Conservation (phyloP, 805 yeast species). For the Wickerhamomyces tratensis region DNA sequence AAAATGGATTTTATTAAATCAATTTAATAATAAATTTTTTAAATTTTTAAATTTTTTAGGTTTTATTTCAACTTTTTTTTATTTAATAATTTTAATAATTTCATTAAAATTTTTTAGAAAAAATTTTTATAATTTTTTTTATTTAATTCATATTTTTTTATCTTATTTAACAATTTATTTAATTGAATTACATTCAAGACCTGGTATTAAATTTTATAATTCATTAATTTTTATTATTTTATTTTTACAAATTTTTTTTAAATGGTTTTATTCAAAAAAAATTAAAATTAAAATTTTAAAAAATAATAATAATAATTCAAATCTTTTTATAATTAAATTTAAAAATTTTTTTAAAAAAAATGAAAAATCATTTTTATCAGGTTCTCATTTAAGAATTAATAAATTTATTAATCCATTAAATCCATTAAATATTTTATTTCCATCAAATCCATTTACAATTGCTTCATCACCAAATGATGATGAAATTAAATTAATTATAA, state of each 20-base stretch:
- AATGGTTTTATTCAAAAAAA: constrained; percentile 17
- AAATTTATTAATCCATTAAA: constrained; percentile 19
- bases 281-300: constrained; percentile 5
- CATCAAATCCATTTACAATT: constrained; percentile 64
- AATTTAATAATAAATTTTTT: constrained; percentile 24
- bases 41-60: constrained; percentile 42
- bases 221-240: constrained; percentile 21
- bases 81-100: constrained; percentile 28
- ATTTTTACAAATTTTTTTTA: constrained; percentile 25
- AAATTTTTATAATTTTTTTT: constrained; percentile 41
- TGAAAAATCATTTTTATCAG: constrained; percentile 28
- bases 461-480: constrained; percentile 33
- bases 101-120: constrained; percentile 43
- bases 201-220: constrained; percentile 39
- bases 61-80: constrained; percentile 27
- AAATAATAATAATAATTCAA: constrained; percentile 9
- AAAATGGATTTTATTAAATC: constrained; percentile 35
- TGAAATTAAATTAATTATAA: constrained; percentile 33
- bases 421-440: constrained; percentile 36
- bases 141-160: constrained; percentile 43
- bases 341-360: constrained; percentile 17
- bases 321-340: constrained; percentile 15
- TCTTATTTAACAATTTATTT: constrained; percentile 34
- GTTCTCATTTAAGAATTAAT: constrained; percentile 48
- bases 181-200: constrained; percentile 58